These are phyloP conservation scores for Penicillium diatomitis DNA, from an alignment of 495 filamentous ascomycete genomes.

Conservation along the genomic window DNA sequence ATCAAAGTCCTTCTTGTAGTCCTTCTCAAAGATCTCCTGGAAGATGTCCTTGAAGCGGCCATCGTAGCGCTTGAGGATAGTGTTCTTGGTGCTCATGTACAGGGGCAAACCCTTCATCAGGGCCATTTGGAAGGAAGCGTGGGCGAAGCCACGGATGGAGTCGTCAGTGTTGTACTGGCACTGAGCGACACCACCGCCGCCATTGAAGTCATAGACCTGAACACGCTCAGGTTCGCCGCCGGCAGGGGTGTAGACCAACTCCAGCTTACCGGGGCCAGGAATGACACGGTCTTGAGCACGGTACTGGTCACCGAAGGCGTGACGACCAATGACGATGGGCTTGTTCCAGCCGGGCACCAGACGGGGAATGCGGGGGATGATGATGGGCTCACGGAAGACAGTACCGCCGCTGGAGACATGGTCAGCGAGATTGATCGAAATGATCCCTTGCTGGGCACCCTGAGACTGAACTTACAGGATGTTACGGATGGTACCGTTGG, in stretches of 20 bases:
- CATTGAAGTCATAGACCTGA: conserved; percentile 81
- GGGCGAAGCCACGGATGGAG: conserved; percentile 87
- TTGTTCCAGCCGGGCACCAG: conserved; percentile 96
- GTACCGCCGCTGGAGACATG: conserved; percentile 62
- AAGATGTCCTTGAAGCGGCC: conserved; percentile 99
- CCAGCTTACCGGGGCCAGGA: conserved; percentile 71
- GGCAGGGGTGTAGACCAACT: conserved; percentile 85
- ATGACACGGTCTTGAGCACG: conserved; percentile 83
- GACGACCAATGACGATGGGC: conserved; percentile 96
- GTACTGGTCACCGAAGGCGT: conserved; percentile 98
- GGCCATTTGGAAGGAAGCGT: conserved; percentile 91
- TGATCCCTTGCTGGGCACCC: too few relatives aligned
- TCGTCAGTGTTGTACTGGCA: conserved; percentile 98
- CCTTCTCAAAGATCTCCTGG: conserved; percentile 85
- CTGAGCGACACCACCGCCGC: conserved; percentile 75
- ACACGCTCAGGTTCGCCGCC: conserved; percentile 77
- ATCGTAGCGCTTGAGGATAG: conserved; percentile 97
- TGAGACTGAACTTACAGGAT: conserved; percentile 44
- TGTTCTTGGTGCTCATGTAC: conserved; percentile 99
- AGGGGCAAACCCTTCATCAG: conserved; percentile 76
- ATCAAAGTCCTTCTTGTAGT: conserved; percentile 83
- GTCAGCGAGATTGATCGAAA: neutral
- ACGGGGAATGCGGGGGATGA: conserved; percentile 84
- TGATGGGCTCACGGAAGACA: conserved; percentile 96
- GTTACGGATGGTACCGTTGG: conserved; percentile 97